A percentile compares a stretch with the other conserved stretches of the same genome.
Evolutionary conservation across 2,329 filamentous ascomycete species (phyloP).

Genomic region (Nigrospora sphaerica): DNA sequence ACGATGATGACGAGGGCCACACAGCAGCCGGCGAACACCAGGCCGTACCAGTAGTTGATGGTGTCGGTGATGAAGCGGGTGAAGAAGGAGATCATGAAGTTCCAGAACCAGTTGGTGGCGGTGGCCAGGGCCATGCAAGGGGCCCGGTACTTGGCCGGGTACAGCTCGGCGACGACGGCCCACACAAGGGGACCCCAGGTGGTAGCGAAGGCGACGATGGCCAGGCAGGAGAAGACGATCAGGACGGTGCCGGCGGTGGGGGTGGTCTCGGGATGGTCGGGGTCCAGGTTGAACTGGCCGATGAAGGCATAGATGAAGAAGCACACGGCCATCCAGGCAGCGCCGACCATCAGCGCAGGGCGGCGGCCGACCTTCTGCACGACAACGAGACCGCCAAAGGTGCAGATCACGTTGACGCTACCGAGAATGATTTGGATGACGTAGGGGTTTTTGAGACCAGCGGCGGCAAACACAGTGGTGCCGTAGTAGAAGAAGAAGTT

Average conservation of each 20-base stretch:
- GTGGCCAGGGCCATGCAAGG: conserved; percentile 50
- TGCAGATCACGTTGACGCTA: conserved; percentile 61
- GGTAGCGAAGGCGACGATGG: conserved; percentile 60
- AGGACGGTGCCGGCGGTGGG: conserved; percentile 49
- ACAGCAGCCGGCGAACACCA: conserved; percentile 65
- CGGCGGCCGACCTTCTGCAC: conserved; percentile 60
- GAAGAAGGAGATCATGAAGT: conserved; percentile 44
- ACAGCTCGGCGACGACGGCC: conserved; percentile 58
- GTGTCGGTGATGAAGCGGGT: conserved; percentile 66
- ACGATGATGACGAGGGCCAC: conserved; percentile 56
- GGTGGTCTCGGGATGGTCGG: conserved; percentile 31
- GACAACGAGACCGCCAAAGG: conserved; percentile 57
- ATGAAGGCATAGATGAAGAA: conserved; percentile 44
- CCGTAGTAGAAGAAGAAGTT: conserved; percentile 65
- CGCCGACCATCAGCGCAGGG: conserved; percentile 55
- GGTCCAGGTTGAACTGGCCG: conserved; percentile 36
- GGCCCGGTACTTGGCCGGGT: conserved; percentile 49
- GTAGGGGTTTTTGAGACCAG: conserved; percentile 59
- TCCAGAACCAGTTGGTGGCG: conserved; percentile 57
- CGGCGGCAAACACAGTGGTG: conserved; percentile 58
- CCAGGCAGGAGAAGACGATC: conserved; percentile 63
- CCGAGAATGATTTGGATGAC: conserved; percentile 62
- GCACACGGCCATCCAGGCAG: conserved; percentile 51
- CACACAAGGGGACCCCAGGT: conserved; percentile 67
- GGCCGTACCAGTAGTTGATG: conserved; percentile 64